Evolutionary conservation across 495 filamentous ascomycete species (phyloP).

Genomic region (Penicillium tannophilum): DNA sequence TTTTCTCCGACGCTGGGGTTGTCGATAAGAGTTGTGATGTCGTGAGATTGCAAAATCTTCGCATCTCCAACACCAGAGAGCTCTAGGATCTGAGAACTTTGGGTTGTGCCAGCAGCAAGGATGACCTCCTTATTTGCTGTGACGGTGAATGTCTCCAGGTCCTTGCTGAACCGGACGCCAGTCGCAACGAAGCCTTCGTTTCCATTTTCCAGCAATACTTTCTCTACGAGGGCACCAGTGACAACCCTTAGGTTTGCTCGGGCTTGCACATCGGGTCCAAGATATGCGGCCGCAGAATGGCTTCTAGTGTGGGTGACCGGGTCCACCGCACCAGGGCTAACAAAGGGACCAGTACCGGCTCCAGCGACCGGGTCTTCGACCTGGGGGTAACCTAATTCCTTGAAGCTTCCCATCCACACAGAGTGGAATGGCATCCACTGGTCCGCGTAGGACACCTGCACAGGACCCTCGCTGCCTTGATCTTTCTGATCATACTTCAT

Average conservation of each 20-base stretch:
- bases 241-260: slow-evolving; percentile 23
- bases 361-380: slow-evolving; percentile 25
- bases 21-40: slow-evolving; percentile 25
- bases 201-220: slow-evolving; percentile 14
- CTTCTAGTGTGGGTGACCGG: slow-evolving; percentile 33
- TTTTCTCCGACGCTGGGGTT: slow-evolving; percentile 52
- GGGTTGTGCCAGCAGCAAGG: slow-evolving; percentile 58
- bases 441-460: slow-evolving; percentile 30
- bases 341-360: slow-evolving; percentile 20
- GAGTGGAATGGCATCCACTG: slow-evolving; percentile 21
- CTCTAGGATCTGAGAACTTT: slow-evolving; percentile 60
- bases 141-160: slow-evolving; percentile 31
- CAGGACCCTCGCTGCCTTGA: slow-evolving; percentile 26
- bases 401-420: slow-evolving; percentile 30
- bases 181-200: slow-evolving; percentile 21
- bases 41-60: slow-evolving; percentile 8
- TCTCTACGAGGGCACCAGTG: slow-evolving; percentile 30
- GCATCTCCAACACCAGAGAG: slow-evolving; percentile 60
- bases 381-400: slow-evolving; percentile 20
- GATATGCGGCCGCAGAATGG: slow-evolving; percentile 41
- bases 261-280: slow-evolving; percentile 4
- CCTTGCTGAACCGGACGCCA: slow-evolving; percentile 35
- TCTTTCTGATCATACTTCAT: slow-evolving; percentile 19
- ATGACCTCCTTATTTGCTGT: slow-evolving; percentile 58
- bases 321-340: slow-evolving; percentile 17